Conservation (phyloP, 192 early-diverging fungal species). For the Backusella morwellensis region DNA sequence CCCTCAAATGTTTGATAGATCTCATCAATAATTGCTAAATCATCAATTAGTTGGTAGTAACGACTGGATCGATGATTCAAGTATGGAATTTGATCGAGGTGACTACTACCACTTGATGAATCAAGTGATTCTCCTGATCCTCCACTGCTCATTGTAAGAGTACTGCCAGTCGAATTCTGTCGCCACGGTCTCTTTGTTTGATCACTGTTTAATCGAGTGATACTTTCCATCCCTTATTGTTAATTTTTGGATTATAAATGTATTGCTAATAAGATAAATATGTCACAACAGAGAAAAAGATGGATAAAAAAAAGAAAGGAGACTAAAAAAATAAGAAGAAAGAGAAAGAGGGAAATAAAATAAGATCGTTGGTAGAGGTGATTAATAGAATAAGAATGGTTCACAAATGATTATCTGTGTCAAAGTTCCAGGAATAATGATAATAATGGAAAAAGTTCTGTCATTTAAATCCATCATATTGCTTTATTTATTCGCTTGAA, state of each 20-base stretch:
- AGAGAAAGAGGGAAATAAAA: neutral
- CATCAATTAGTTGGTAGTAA: conserved; percentile 8
- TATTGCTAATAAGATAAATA: too few relatives aligned
- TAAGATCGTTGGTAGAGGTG: neutral
- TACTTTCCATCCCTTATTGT: neutral
- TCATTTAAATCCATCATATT: neutral
- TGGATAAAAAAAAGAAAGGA: neutral
- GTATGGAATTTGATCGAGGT: neutral
- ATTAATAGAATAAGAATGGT: neutral
- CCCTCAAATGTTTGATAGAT: conserved; percentile 3
- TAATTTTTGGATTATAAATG: neutral
- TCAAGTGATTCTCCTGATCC: neutral
- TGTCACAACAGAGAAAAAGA: neutral
- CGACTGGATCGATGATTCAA: neutral
- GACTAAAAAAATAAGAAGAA: neutral
- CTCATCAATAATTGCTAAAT: conserved; percentile 19
- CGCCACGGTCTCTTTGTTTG: neutral
- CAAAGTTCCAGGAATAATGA: neutral
- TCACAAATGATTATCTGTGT: neutral
- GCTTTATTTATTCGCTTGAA: neutral
- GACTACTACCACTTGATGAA: neutral
- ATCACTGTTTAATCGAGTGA: neutral
- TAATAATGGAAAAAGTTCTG: neutral
- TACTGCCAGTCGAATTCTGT: neutral
- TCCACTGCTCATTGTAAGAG: neutral